Base-by-base conservation (phyloP, 495 filamentous ascomycete species). In the Entonaema liquescens region DNA sequence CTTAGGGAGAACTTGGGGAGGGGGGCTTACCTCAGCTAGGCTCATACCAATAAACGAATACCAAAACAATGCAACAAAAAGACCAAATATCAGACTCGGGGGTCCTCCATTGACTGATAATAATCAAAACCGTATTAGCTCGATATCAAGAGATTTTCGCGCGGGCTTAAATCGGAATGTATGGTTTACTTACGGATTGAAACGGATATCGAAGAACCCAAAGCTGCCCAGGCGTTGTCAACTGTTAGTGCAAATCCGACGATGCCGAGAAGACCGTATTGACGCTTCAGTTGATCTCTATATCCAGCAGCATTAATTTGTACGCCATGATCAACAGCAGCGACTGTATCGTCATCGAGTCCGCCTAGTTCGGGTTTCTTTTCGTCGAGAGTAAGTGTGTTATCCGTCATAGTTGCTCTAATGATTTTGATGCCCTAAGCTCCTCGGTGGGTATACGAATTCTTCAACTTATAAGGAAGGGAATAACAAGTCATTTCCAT, bases 241-340 rank as follows among this genome's bases (percentile, higher is more conserved):
- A 83, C 80, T 5, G 83, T 86, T 19, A 89, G 68, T 0, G 83
- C 86, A 35, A 87, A 78, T 15, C 83, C 84, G 50, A 83, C 82
- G 6, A 88, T 79, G 40, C 79, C 82, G 25, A 86, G 36, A 28
- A 89, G 75, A n/a, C 81, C 77, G 71, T 87, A 88, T 64, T 88
- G 85, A 13, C 86, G 80, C 56, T 85, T 80, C 23, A 88, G 72
- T 62, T 88, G 83, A 72, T 88, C 85, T 55, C 71, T 77, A 67
- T 89, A 87, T 1, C 87, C 87, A 12, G 87, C 86, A 15, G 82
- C 83, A 70, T 89, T 89, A 61, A 85, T 66, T n/a, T 75, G 68
- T 13, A 80, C 55, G n/a, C 80, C 78, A 31, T 74, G 69, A 52
- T 80, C 74, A 33, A 81, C 74, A 0, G 79, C 76, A 23, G 66